Conservation (phyloP, 2,329 filamentous ascomycete species). For the Pseudogymnoascus sp. region DNA sequence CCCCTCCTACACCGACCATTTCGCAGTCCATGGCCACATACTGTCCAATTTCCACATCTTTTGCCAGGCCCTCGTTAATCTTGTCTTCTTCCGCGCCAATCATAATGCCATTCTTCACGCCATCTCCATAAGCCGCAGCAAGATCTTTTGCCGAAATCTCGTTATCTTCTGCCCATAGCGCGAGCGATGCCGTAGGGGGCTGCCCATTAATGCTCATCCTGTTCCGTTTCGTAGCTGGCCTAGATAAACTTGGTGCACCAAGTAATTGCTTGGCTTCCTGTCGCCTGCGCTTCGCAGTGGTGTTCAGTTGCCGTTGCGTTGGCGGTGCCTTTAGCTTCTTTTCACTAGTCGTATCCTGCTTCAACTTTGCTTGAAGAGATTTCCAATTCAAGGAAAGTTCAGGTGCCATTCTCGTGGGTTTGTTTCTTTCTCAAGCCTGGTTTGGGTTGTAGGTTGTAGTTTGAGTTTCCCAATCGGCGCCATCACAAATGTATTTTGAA, state of each 20-base stretch:
- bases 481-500: background rate
- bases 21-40: slow-evolving; percentile 94
- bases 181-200: slow-evolving; percentile 44
- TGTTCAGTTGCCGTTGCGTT: slow-evolving; percentile 25
- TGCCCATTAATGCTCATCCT: slow-evolving; percentile 47
- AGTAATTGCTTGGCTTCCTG: slow-evolving; percentile 21
- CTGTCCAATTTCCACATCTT: slow-evolving; percentile 67
- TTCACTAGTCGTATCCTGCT: slow-evolving; percentile 35
- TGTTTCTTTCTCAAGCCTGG: background rate
- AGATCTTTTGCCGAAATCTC: slow-evolving; percentile 54
- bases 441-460: background rate
- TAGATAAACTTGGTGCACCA: background rate
- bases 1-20: slow-evolving; percentile 84
- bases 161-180: slow-evolving; percentile 55
- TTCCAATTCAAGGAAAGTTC: slow-evolving; percentile 68
- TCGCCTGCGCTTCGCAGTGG: slow-evolving; percentile 29
- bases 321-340: slow-evolving; percentile 28
- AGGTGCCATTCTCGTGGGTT: slow-evolving; percentile 24
- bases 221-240: slow-evolving; percentile 12
- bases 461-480: background rate
- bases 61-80: slow-evolving; percentile 57
- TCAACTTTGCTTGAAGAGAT: slow-evolving; percentile 57
- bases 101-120: slow-evolving; percentile 43
- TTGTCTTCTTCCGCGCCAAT: slow-evolving; percentile 39
- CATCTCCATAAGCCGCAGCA: slow-evolving; percentile 54